These are phyloP conservation scores for Penicillium subrubescens DNA, from an alignment of 495 filamentous ascomycete species.

Conservation along the genomic window DNA sequence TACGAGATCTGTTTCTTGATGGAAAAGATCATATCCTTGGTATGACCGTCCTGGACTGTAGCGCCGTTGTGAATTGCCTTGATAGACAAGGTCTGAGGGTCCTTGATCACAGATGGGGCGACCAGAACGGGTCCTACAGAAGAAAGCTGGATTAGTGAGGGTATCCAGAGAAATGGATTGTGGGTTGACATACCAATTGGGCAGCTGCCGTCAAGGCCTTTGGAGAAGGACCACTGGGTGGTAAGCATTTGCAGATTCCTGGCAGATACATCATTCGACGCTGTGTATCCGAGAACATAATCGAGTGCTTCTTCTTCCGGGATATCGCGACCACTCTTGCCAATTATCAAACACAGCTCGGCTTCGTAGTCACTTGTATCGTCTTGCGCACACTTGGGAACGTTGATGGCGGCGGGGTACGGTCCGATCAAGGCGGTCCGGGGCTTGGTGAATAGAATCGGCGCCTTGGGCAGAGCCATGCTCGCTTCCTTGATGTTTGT, in stretches of 20 bases:
- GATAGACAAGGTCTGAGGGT: constrained; percentile 20
- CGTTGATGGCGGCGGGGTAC: constrained; percentile 42
- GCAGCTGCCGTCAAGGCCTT: constrained; percentile 43
- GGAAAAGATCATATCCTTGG: constrained; percentile 38
- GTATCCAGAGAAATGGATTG: neutral
- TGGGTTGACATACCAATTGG: constrained; percentile 29
- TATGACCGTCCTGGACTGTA: constrained; percentile 18
- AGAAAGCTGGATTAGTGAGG: neutral
- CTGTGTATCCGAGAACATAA: constrained; percentile 47
- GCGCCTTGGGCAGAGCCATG: constrained; percentile 40
- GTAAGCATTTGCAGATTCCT: constrained; percentile 36
- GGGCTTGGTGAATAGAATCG: constrained; percentile 52
- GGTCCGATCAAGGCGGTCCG: constrained; percentile 45
- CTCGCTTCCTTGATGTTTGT: constrained; percentile 32
- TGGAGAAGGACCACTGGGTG: constrained; percentile 47
- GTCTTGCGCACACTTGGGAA: constrained; percentile 48
- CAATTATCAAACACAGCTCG: constrained; percentile 45
- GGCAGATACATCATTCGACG: constrained; percentile 45
- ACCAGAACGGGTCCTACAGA: constrained; percentile 42
- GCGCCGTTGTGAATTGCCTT: constrained; percentile 14
- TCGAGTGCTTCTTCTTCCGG: constrained; percentile 41
- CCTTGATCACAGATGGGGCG: constrained; percentile 31
- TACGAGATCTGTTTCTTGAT: constrained; percentile 35
- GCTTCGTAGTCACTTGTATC: constrained; percentile 53
- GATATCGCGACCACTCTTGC: constrained; percentile 43